Evolutionary conservation across 1,284 basidiomycete species (phyloP).

Genomic region (Cronartium quercuum): DNA sequence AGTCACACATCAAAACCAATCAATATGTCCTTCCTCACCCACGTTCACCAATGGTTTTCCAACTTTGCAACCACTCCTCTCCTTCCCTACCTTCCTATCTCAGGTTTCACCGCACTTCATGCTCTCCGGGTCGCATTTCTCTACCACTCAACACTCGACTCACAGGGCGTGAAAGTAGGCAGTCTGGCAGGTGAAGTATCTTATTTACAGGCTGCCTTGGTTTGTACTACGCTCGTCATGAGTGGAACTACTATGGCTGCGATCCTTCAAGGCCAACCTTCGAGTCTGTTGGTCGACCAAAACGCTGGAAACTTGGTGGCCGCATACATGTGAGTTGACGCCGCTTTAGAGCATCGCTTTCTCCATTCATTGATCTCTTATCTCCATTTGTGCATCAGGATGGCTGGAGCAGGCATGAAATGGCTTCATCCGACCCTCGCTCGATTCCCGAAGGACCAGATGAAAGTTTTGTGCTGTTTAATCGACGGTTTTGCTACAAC

Average conservation of each 20-base stretch:
- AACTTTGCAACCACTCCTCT: not conserved
- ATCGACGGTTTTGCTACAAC: conserved; percentile 35
- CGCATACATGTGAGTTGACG: conserved; percentile 16
- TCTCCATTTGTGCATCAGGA: not conserved
- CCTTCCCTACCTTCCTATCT: not conserved
- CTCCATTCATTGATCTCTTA: not conserved
- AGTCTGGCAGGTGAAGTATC: conserved; percentile 2
- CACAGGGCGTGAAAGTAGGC: conserved; percentile 13
- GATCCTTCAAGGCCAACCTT: conserved; percentile 24
- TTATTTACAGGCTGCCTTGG: conserved; percentile 16
- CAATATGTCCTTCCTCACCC: not conserved
- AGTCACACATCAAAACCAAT: no score
- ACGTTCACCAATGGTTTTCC: not conserved
- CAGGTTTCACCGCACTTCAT: conserved; percentile 17
- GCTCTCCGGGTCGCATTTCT: conserved; percentile 22
- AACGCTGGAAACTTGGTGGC: conserved; percentile 15
- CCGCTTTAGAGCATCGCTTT: not conserved
- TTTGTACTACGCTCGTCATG: conserved; percentile 27
- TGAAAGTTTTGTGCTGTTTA: conserved; percentile 17
- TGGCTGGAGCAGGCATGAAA: conserved; percentile 16
- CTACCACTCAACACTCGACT: conserved; percentile 17
- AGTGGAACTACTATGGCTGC: conserved; percentile 35
- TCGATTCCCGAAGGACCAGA: conserved; percentile 9
- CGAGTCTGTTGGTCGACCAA: not conserved
- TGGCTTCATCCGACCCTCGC: conserved; percentile 26